A percentile compares a stretch with the other conserved stretches of the same genome.
Evolutionary conservation across 352 stramenopile genomes (phyloP).

Genomic region (Elongisporangium anandrum): DNA sequence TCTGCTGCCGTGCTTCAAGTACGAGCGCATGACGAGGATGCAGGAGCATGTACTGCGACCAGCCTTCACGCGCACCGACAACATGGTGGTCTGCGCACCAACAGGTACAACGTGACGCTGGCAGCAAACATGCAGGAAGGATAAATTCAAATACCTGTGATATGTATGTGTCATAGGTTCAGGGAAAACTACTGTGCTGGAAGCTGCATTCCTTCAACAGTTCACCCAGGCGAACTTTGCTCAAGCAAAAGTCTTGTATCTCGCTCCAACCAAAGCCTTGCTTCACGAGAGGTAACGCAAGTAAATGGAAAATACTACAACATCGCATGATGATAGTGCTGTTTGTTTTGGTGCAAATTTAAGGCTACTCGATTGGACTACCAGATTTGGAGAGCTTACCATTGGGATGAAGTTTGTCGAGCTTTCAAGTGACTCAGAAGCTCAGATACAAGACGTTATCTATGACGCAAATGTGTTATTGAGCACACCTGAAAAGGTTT

Average conservation of each 20-base stretch:
- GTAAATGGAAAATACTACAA: background rate
- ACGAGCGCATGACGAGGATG: conserved; percentile 35
- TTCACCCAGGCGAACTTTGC: conserved; percentile 7
- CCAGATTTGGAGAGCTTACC: conserved; percentile 24
- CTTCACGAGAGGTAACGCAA: conserved; percentile 34
- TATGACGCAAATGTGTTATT: conserved; percentile 24
- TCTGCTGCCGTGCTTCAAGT: conserved; percentile 36
- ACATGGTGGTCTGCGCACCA: conserved; percentile 38
- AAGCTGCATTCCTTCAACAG: conserved; percentile 39
- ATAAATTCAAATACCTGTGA: background rate
- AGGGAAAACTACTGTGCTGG: conserved; percentile 41
- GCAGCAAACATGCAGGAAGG: background rate
- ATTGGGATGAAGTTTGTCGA: conserved; percentile 34
- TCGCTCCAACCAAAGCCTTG: conserved; percentile 38
- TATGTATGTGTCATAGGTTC: conserved; percentile 17
- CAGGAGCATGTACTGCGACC: conserved; percentile 31
- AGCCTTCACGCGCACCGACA: conserved; percentile 23
- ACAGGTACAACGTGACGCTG: conserved; percentile 17
- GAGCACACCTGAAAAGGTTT: conserved; percentile 45
- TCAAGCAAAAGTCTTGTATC: conserved; percentile 30
- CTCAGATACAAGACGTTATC: conserved; percentile 10
- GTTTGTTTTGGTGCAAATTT: background rate
- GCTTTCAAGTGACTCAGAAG: conserved; percentile 15
- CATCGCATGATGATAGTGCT: too few species aligned
- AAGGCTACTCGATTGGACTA: conserved; percentile 30